Evolutionary conservation across 805 yeast genomes (phyloP).

Genomic region (Wickerhamiella hasegawae): DNA sequence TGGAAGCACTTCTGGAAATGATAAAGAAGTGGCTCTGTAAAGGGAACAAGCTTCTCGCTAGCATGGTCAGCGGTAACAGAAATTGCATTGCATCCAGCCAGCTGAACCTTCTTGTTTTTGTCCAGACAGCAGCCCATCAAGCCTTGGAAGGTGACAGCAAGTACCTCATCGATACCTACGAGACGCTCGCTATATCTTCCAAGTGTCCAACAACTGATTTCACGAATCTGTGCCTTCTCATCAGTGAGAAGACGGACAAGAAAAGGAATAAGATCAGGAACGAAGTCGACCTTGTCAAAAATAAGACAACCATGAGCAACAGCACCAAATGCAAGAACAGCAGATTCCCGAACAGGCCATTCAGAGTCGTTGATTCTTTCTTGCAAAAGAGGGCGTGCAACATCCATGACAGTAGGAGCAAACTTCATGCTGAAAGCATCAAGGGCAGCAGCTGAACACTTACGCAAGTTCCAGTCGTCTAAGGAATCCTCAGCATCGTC

Average conservation of each 20-base stretch:
- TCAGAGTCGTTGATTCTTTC: conserved; percentile 48
- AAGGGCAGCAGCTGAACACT: conserved; percentile 86
- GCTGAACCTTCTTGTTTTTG: conserved; percentile 82
- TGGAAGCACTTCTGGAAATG: conserved; percentile 62
- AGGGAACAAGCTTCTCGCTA: conserved; percentile 44
- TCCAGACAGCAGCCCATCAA: conserved; percentile 65
- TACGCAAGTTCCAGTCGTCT: conserved; percentile 79
- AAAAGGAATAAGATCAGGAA: conserved; percentile 73
- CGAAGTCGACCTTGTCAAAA: conserved; percentile 41
- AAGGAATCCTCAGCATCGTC: conserved; percentile 53
- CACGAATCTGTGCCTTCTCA: conserved; percentile 68
- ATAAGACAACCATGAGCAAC: conserved; percentile 78
- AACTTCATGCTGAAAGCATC: conserved; percentile 59
- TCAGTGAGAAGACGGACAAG: conserved; percentile 68
- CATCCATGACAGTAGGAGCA: conserved; percentile 50
- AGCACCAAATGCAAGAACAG: conserved; percentile 90
- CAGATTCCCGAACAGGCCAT: conserved; percentile 89
- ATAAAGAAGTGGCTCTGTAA: conserved; percentile 47
- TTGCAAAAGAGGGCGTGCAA: conserved; percentile 61
- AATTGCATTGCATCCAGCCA: conserved; percentile 78
- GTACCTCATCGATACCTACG: conserved; percentile 43
- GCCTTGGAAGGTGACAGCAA: conserved; percentile 63
- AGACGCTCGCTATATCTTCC: conserved; percentile 79
- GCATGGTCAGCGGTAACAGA: conserved; percentile 70
- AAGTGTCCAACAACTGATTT: conserved; percentile 90